Conservation (phyloP, 164 flowering plant genomes). For the Pachysandra terminalis region DNA sequence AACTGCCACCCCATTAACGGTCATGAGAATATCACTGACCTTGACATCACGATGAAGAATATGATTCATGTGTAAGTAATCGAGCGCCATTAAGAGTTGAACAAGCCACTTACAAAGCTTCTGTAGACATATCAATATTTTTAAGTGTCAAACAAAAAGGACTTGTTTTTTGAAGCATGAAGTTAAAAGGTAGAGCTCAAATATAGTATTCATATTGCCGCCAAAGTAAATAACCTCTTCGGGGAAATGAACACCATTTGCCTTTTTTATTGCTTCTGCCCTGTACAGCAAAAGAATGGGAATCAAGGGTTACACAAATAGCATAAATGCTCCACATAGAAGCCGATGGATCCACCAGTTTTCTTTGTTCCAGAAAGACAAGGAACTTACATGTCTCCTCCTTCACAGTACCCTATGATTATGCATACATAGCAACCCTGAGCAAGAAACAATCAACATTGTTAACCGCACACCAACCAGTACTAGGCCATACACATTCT, state of each 20-base stretch:
- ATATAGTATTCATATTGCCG: background rate
- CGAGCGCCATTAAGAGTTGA: constrained; percentile 94
- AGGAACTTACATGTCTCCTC: constrained; percentile 88
- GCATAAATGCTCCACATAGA: background rate
- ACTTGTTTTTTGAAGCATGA: background rate
- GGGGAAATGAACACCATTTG: constrained; percentile 65
- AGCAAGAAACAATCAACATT: constrained; percentile 7
- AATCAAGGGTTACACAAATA: background rate
- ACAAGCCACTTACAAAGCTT: constrained; percentile 96
- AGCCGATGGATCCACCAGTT: constrained; percentile 2
- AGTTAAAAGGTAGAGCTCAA: background rate
- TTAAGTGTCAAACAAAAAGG: constrained; percentile 5
- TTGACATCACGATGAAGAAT: constrained; percentile 99
- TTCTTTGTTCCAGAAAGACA: constrained; percentile 8
- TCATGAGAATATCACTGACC: constrained; percentile 44
- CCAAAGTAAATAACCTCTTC: constrained; percentile 63
- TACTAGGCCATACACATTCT: background rate
- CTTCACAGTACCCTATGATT: constrained; percentile 90
- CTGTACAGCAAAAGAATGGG: constrained; percentile 33
- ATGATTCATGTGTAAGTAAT: constrained; percentile 86
- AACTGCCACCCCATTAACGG: constrained; percentile 1
- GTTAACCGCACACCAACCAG: constrained; percentile 1
- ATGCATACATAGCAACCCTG: constrained; percentile 99
- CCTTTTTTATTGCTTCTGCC: constrained; percentile 81
- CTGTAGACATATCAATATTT: constrained; percentile 38